Base-by-base conservation (phyloP, 768 basidiomycete genomes). In the Hericium alpestre region DNA sequence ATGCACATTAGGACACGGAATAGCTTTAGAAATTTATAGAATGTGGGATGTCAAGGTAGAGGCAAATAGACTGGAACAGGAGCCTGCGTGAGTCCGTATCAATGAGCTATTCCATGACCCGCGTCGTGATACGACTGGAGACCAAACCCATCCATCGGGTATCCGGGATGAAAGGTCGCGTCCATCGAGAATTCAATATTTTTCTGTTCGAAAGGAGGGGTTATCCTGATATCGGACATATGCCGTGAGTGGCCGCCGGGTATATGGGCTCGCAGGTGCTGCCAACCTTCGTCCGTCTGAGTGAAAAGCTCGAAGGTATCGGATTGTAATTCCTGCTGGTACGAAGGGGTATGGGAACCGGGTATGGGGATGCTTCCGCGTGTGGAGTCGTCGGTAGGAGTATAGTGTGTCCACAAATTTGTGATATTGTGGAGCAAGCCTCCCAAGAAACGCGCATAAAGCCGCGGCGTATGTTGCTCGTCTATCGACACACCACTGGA, bases 401-500 rank as follows among this genome's bases (percentile, higher is more conserved):
- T 20, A 27, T 15, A 18, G 13, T 27, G 27, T 20, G 12, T 22
- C 54, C 43, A 54, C 20, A 46, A 11, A n/a, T 11, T 6, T 22
- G 22, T 23, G 5, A 54, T 27, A 15, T 52, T 61, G n/a, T 32
- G 10, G 32, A 62, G 55, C 4, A 57, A 53, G 5, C 20, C 15
- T 23, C 58, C 57, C n/a, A 62, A 54, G 52, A 62, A 62, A 2
- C 48, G 39, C 2, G 61, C 53, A 38, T 62, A 61, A 8, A 57
- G 55, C 8, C 55, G 43, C 4, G 61, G 49, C 18, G 52, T 13
- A 20, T 63, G 62, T 3, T 56, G 23, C 0, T 58, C 57, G 32
- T 63, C 62, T 2, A 56, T 55, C 10, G 61, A 46, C 4, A 60
- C 53, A 3, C 5, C 32, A 15, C 22, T 16, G 8, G 55, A 56